Base-by-base conservation (phyloP, 2,329 filamentous ascomycete genomes). In the Fusarium paranaense region DNA sequence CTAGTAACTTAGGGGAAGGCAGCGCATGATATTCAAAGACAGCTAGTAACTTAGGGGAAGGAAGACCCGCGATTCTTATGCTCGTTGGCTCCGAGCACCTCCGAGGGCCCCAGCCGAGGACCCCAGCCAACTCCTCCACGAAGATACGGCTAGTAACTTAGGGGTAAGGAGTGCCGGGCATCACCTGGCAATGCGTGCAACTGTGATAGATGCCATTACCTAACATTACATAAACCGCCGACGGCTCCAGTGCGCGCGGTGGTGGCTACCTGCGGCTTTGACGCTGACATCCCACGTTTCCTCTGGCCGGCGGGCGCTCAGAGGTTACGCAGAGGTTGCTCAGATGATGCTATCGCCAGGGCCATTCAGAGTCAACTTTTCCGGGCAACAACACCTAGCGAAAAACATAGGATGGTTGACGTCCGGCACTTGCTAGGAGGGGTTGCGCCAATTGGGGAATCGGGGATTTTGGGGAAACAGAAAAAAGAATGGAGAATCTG, bases 181-280 rank as follows among this genome's bases (percentile, higher is more conserved):
- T 70, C 67, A 71, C 64, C 70, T 70, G 54, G 67, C 57, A 66
- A 61, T 56, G 50, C 25, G 54, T 35, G 35, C 25, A 59, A 50
- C 33, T 22, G 35, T 37, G 56, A 63, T 35, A 62, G 37, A 61
- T 62, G 64, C 70, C 73, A 76, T 76, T 76, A 76, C 74, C 75
- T 73, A 76, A 78, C 75, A 78, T 79, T 79, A 79, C 77, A 73
- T 79, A 79, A 79, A 68, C 52, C 40, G 50, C 64, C 62, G 57
- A 58, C 59, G 47, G 59, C 45, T 66, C 11, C 50, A 20, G 6
- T 42, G 40, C 20, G 61, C 37, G 37, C 25, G 47, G 35, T 27
- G 37, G 40, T 75, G 77, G 77, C 58, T 77, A 79, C 69, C 62
- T 66, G 68, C 77, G 76, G 71, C 64, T 77, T 62, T 54, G 54